Conservation (phyloP, 805 yeast genomes). For the Kuraishia capsulata region DNA sequence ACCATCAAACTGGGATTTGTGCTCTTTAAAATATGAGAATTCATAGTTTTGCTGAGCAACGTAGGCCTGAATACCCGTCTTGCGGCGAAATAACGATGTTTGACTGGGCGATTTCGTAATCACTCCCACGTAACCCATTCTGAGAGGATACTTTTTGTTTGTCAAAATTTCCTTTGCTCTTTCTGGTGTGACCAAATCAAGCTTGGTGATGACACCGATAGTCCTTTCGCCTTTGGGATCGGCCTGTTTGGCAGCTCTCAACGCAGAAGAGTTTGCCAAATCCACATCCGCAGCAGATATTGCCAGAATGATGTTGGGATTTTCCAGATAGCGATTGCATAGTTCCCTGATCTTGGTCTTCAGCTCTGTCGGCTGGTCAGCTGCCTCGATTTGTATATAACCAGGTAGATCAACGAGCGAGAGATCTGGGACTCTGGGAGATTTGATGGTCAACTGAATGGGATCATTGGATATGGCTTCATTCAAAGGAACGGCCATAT, state of each 20-base stretch:
- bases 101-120: conserved; percentile 64
- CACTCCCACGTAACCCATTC: conserved; percentile 99
- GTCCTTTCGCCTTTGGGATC: conserved; percentile 96
- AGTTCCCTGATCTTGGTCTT: conserved; percentile 70
- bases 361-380: conserved; percentile 85
- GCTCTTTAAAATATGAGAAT: conserved; percentile 49
- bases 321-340: conserved; percentile 78
- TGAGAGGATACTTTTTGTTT: conserved; percentile 80
- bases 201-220: conserved; percentile 89
- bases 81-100: conserved; percentile 40
- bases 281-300: conserved; percentile 98
- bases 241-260: conserved; percentile 78
- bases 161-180: conserved; percentile 59
- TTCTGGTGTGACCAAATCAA: conserved; percentile 80
- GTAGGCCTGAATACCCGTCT: conserved; percentile 51
- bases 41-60: conserved; percentile 65
- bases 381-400: conserved; percentile 92
- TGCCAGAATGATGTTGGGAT: conserved; percentile 91
- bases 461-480: conserved; percentile 93
- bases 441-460: conserved; percentile 81
- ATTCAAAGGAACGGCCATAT: conserved; percentile 80
- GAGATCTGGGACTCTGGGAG: conserved; percentile 86
- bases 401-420: conserved; percentile 96
- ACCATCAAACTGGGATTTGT: conserved; percentile 49
- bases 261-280: conserved; percentile 90